These are phyloP conservation scores for Naematelia encephala DNA, from an alignment of 768 basidiomycete species.

Conservation along the genomic window DNA sequence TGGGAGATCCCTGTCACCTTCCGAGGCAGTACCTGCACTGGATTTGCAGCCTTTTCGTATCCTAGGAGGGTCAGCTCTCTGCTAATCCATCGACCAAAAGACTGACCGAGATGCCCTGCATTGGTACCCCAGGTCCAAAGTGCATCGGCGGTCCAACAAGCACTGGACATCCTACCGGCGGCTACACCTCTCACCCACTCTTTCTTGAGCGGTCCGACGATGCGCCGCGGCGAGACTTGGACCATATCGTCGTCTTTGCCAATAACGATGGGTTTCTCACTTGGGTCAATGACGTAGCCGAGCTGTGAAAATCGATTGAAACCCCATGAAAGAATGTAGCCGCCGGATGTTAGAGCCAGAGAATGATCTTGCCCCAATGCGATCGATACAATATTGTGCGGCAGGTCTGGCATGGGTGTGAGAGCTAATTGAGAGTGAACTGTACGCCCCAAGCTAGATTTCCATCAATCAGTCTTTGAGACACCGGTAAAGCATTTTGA, in stretches of 20 bases:
- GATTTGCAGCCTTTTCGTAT: slow-evolving; percentile 70
- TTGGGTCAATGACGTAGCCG: slow-evolving; percentile 72
- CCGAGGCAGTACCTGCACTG: slow-evolving; percentile 71
- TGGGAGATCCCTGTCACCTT: slow-evolving; percentile 73
- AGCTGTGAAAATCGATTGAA: slow-evolving; percentile 83
- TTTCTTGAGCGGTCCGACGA: slow-evolving; percentile 71
- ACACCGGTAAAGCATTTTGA: slow-evolving; percentile 3
- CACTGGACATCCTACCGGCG: slow-evolving; percentile 80
- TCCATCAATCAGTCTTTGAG: background rate
- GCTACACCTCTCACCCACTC: slow-evolving; percentile 76
- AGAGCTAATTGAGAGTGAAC: slow-evolving; percentile 77
- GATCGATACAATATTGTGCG: slow-evolving; percentile 61
- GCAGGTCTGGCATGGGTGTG: slow-evolving; percentile 60
- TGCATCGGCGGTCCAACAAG: slow-evolving; percentile 70
- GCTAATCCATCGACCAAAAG: background rate
- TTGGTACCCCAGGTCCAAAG: slow-evolving; percentile 79
- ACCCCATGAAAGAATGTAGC: slow-evolving; percentile 88
- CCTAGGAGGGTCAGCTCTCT: slow-evolving; percentile 53
- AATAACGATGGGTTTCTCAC: slow-evolving; percentile 26
- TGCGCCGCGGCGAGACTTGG: slow-evolving; percentile 70
- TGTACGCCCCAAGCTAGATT: slow-evolving; percentile 58
- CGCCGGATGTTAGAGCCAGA: slow-evolving; percentile 70
- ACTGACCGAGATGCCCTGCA: slow-evolving; percentile 77
- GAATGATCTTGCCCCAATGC: slow-evolving; percentile 95
- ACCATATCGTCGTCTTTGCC: slow-evolving; percentile 66